Evolutionary conservation across 2,329 filamentous ascomycete species (phyloP).

Genomic region (Aspergillus udagawae): DNA sequence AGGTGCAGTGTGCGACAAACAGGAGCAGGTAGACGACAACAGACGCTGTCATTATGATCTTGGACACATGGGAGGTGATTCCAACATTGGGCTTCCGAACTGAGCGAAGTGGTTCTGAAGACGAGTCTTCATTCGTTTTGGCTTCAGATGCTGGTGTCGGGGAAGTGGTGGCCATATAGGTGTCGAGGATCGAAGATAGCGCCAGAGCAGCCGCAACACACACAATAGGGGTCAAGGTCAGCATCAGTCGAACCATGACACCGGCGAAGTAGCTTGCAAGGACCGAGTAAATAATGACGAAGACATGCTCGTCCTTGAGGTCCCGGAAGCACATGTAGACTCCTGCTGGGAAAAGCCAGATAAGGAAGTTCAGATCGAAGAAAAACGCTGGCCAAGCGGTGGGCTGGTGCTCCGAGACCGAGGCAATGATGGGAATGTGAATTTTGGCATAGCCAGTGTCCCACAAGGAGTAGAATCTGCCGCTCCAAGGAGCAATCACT

Average conservation of each 20-base stretch:
- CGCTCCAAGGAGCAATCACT: conserved; percentile 94
- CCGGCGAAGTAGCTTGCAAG: conserved; percentile 97
- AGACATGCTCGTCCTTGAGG: conserved; percentile 93
- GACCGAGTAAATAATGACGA: conserved; percentile 94
- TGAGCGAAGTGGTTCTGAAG: conserved; percentile 56
- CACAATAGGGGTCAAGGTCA: conserved; percentile 92
- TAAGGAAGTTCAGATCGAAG: conserved; percentile 96
- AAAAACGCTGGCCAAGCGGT: conserved; percentile 99
- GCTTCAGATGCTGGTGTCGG: conserved; percentile 43
- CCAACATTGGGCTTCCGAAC: conserved; percentile 72
- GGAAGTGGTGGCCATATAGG: conserved; percentile 70
- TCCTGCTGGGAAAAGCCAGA: conserved; percentile 98
- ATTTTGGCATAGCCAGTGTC: conserved; percentile 99
- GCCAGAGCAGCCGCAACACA: conserved; percentile 91
- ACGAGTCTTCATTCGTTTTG: conserved; percentile 37
- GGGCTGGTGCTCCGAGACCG: conserved; percentile 98
- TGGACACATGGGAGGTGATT: conserved; percentile 77
- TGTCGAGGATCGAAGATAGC: conserved; percentile 81
- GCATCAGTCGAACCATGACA: conserved; percentile 99
- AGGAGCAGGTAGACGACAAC: conserved; percentile 79
- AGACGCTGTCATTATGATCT: conserved; percentile 68
- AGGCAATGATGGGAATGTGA: conserved; percentile 98
- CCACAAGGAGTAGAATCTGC: conserved; percentile 98
- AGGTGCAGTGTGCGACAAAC: conserved; percentile 96
- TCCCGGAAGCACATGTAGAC: conserved; percentile 97